Percentiles rank a stretch among this genome's conserved stretches.
These are phyloP conservation scores for Ogataea methanolica DNA, from an alignment of 805 yeast species.

Conservation along the genomic window DNA sequence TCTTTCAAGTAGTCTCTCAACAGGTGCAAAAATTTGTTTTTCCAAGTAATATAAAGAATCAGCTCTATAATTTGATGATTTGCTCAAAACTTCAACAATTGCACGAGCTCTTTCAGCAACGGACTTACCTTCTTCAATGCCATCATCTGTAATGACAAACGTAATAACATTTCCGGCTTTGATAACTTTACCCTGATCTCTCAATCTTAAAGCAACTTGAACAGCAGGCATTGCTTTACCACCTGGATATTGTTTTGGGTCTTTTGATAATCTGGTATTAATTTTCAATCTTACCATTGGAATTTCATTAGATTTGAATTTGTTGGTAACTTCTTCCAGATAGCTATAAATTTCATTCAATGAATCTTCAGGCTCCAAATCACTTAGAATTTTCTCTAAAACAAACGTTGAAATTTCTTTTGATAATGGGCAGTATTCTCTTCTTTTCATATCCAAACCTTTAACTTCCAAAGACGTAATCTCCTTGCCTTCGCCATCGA, in stretches of 20 bases:
- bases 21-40: conserved; percentile 86
- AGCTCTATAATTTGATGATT: conserved; percentile 48
- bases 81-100: conserved; percentile 62
- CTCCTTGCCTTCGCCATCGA: conserved; percentile 47
- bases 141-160: conserved; percentile 63
- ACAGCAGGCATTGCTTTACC: conserved; percentile 80
- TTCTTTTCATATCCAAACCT: conserved; percentile 94
- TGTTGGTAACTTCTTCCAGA: conserved; percentile 52
- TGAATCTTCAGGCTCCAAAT: conserved; percentile 72
- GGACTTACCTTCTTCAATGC: conserved; percentile 28
- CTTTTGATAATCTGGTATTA: conserved; percentile 85
- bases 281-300: conserved; percentile 69
- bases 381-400: conserved; percentile 65
- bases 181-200: conserved; percentile 79
- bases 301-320: conserved; percentile 57
- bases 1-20: conserved; percentile 78
- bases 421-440: conserved; percentile 92
- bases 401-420: conserved; percentile 81
- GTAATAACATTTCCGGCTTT: conserved; percentile 89
- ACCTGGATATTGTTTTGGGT: conserved; percentile 80
- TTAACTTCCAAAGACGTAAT: conserved; percentile 73
- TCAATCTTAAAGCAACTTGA: conserved; percentile 79
- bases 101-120: conserved; percentile 84
- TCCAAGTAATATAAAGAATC: conserved; percentile 79
- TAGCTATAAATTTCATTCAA: conserved; percentile 67